Percentiles rank a stretch among this genome's conserved stretches.
These are phyloP conservation scores for Amanita brunnescens DNA, from an alignment of 768 basidiomycete species.

Conservation along the genomic window DNA sequence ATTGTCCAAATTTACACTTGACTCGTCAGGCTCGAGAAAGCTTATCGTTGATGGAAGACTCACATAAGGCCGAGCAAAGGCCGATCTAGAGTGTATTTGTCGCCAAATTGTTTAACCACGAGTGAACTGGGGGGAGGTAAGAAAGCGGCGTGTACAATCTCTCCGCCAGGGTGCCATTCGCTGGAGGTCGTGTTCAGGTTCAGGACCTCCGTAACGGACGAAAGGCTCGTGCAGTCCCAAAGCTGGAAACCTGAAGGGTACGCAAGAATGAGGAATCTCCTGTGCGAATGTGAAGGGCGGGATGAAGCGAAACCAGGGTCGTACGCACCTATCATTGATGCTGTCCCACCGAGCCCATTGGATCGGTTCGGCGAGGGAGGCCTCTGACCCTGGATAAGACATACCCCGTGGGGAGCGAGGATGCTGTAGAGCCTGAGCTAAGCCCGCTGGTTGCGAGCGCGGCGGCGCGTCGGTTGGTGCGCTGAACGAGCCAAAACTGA, in stretches of 20 bases:
- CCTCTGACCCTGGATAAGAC: conserved; percentile 5
- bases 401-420: neutral
- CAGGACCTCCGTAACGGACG: conserved; percentile 36
- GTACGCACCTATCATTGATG: conserved; percentile 13
- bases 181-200: conserved; percentile 25
- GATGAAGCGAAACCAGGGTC: no score
- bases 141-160: conserved; percentile 30
- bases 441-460: conserved; percentile 5
- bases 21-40: conserved; percentile 22
- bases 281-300: no score
- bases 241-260: conserved; percentile 47
- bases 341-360: conserved; percentile 39
- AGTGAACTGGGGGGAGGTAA: conserved; percentile 22
- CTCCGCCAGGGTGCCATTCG: conserved; percentile 3
- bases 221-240: conserved; percentile 51
- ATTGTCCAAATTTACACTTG: conserved; percentile 8
- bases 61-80: conserved; percentile 28
- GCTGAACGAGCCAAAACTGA: conserved; percentile 36
- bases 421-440: conserved; percentile 15
- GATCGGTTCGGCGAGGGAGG: conserved; percentile 23
- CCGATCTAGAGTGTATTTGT: conserved; percentile 19
- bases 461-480: neutral
- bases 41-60: conserved; percentile 25
- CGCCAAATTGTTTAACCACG: conserved; percentile 13
- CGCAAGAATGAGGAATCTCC: conserved; percentile 43